Conservation (phyloP, 116 monocot genomes). For the Iris pallida region DNA sequence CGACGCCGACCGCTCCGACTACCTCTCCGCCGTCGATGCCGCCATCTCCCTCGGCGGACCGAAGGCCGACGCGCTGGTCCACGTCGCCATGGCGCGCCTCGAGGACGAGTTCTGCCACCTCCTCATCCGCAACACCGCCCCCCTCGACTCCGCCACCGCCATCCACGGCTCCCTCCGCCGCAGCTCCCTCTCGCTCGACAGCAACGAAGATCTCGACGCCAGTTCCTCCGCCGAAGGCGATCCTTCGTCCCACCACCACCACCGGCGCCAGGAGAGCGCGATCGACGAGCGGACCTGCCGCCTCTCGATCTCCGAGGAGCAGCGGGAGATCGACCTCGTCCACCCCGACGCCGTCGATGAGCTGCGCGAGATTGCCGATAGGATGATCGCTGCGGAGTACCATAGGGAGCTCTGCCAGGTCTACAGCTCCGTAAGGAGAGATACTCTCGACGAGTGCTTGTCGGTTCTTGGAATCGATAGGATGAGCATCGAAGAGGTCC, state of each 20-base stretch:
- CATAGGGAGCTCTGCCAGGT: conserved; percentile 32
- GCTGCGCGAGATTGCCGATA: conserved; percentile 23
- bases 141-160: neutral
- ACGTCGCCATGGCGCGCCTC: neutral
- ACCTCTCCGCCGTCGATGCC: conserved; percentile 4
- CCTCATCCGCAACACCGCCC: neutral
- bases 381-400: conserved; percentile 37
- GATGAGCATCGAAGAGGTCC: conserved; percentile 34
- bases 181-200: neutral
- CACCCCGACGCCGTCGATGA: conserved; percentile 15
- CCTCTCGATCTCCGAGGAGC: neutral
- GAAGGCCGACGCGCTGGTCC: neutral
- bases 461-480: conserved; percentile 22
- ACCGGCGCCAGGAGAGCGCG: neutral
- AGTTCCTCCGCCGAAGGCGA: neutral
- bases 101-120: conserved; percentile 3
- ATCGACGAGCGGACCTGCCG: neutral
- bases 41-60: neutral
- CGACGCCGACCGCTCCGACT: neutral
- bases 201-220: neutral
- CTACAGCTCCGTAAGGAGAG: conserved; percentile 22
- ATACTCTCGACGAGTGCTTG: conserved; percentile 26
- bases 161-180: neutral
- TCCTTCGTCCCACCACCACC: neutral
- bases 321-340: conserved; percentile 11